Evolutionary conservation across 2,329 filamentous ascomycete genomes (phyloP), one percentile per base, ranked within the genome.

Genomic region (Neocatenulostroma microsporum): DNA sequence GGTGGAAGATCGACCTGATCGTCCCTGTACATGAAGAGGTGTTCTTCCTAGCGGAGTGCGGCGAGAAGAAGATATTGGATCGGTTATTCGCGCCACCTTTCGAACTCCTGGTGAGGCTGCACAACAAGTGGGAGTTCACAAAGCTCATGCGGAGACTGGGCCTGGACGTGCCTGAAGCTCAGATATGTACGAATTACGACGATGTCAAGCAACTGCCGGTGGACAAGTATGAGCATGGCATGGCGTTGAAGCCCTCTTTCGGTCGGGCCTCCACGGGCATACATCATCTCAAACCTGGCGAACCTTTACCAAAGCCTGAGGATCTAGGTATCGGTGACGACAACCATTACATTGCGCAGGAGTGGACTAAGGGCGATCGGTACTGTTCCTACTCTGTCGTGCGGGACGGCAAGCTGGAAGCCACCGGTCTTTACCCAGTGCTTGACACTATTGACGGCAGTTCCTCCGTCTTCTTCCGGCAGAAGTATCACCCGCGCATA

Each of bases 21-120:
- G 32, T 58, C 25, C 55, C 53, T 2, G 46, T 59, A 21, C 54
- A 59, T 37, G 54, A 58, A 29, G 56, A 58, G 36, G 49, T 55
- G 12, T 57, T 57, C 43, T 51, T 47, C 37, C 48, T 58, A 11
- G 48, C 54, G 2, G 47, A 49, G 19, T 46, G 45, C 34, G 39
- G 37, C 2, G 50, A 56, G 23, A 33, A 31, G 1, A 44, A 47
- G 18, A 55, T 55, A n/a, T 21, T 55, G 8, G 28, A 35, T 9
- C 38, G 49, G 20, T 38, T 59, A 10, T 46, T 58, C 26, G 55
- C 55, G 14, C 54, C 54, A 13, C 38, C 46, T 6, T 51, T 53
- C 23, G 36, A 47, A 4, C 42, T 49, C 2, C 41, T 58, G 2
- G 30, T 57, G 10, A 40, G 45, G 23, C 44, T 57, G n/a, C 55